These are phyloP conservation scores for Aspergillus ochraceus DNA, from an alignment of 2,329 filamentous ascomycete genomes.

Conservation along the genomic window DNA sequence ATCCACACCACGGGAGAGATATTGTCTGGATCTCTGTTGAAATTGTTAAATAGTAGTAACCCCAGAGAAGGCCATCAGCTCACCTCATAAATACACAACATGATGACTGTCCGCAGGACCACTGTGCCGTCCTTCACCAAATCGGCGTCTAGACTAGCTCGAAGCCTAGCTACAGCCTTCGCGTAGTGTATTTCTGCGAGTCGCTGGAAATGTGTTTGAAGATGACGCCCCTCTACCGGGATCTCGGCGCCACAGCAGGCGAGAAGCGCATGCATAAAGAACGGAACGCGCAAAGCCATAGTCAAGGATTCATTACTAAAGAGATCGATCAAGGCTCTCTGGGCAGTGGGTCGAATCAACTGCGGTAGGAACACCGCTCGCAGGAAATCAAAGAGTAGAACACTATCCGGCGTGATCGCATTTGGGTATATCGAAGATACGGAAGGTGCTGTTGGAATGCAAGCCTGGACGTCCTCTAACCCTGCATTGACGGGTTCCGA, in stretches of 20 bases:
- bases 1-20: constrained; percentile 16
- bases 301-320: constrained; percentile 14
- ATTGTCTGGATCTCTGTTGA: constrained; percentile 18
- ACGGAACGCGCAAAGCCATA: constrained; percentile 15
- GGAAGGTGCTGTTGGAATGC: neutral
- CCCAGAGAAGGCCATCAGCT: neutral
- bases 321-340: constrained; percentile 8
- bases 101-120: constrained; percentile 17
- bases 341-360: constrained; percentile 20
- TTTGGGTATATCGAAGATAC: neutral
- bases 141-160: neutral
- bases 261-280: constrained; percentile 25
- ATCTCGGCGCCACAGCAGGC: constrained; percentile 25
- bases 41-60: neutral
- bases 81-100: constrained; percentile 28
- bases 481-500: too few species aligned
- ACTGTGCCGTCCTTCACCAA: constrained; percentile 7
- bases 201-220: constrained; percentile 6
- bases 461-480: too few species aligned
- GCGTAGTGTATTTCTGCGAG: constrained; percentile 20
- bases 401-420: constrained; percentile 9
- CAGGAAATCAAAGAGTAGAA: constrained; percentile 24
- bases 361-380: constrained; percentile 21
- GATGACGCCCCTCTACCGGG: constrained; percentile 3
- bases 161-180: constrained; percentile 14